Conservation (phyloP, 2,329 filamentous ascomycete species). For the Diaporthe sp. region DNA sequence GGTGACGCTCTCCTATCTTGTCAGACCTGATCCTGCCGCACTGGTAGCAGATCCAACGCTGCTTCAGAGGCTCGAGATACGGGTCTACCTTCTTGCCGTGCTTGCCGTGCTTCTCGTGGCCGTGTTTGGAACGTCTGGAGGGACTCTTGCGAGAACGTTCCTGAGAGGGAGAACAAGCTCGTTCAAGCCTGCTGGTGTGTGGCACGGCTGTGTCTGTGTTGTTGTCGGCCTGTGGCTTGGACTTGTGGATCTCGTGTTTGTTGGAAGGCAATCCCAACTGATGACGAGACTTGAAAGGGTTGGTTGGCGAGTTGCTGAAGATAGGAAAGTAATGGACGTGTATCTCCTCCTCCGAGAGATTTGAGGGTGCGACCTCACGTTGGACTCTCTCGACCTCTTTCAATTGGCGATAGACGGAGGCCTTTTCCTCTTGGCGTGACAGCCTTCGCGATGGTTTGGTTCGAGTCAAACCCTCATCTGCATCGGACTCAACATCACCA, state of each 20-base stretch:
- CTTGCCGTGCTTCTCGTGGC: slow-evolving; percentile 37
- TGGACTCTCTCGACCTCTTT: slow-evolving; percentile 33
- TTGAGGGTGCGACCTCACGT: slow-evolving; percentile 33
- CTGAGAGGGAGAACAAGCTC: slow-evolving; percentile 3
- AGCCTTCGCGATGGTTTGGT: not conserved
- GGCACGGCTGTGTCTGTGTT: slow-evolving; percentile 31
- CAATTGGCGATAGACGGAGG: slow-evolving; percentile 12
- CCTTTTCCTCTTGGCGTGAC: slow-evolving; percentile 2
- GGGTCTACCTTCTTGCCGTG: slow-evolving; percentile 38
- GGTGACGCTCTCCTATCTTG: slow-evolving; percentile 54
- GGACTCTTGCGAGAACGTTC: slow-evolving; percentile 21
- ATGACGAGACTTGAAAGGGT: slow-evolving; percentile 19
- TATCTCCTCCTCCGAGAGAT: slow-evolving; percentile 34
- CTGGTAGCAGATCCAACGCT: slow-evolving; percentile 56
- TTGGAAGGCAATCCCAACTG: slow-evolving; percentile 4
- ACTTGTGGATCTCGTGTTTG: slow-evolving; percentile 2
- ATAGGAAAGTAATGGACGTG: slow-evolving; percentile 39
- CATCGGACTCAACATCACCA: slow-evolving; percentile 27
- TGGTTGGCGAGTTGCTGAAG: slow-evolving; percentile 32
- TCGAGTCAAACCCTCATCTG: slow-evolving; percentile 30
- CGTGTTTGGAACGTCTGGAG: slow-evolving; percentile 34
- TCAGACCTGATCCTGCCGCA: slow-evolving; percentile 58
- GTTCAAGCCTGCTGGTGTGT: not conserved
- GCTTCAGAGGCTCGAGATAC: slow-evolving; percentile 33
- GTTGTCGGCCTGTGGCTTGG: slow-evolving; percentile 14